Percentiles rank a stretch among this genome's conserved stretches.
Conservation (phyloP, 495 filamentous ascomycete species). For the Lasiosphaeria miniovina region DNA sequence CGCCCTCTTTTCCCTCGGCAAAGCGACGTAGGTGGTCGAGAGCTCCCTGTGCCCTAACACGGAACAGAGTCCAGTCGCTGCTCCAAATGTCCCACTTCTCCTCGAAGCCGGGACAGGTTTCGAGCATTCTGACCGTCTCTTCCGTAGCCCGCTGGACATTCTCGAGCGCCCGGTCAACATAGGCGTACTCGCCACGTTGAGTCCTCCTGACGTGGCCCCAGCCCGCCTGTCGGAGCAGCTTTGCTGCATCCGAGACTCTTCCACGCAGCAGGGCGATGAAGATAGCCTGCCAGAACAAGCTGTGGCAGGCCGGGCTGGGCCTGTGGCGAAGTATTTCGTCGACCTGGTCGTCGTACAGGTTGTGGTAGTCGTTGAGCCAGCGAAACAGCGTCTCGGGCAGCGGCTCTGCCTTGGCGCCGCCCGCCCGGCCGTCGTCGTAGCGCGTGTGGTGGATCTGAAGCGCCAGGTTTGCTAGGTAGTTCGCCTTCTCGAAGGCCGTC, state of each 20-base stretch:
- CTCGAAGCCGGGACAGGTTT: slow-evolving; percentile 64
- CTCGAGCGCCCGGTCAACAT: slow-evolving; percentile 64
- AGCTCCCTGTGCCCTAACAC: slow-evolving; percentile 63
- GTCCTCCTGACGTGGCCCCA: slow-evolving; percentile 63
- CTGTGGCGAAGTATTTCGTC: slow-evolving; percentile 56
- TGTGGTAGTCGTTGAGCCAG: slow-evolving; percentile 72
- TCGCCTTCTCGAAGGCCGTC: slow-evolving; percentile 63
- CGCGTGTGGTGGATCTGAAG: slow-evolving; percentile 73
- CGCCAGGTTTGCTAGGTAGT: slow-evolving; percentile 66
- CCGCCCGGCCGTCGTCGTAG: slow-evolving; percentile 36
- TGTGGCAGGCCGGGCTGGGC: slow-evolving; percentile 69
- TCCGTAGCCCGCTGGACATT: slow-evolving; percentile 69
- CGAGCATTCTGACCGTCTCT: slow-evolving; percentile 60
- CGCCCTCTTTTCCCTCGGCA: slow-evolving; percentile 64
- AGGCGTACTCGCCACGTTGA: slow-evolving; percentile 56
- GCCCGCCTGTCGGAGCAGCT: slow-evolving; percentile 64
- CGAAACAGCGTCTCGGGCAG: slow-evolving; percentile 72
- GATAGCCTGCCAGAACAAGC: slow-evolving; percentile 76
- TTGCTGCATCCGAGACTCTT: slow-evolving; percentile 57
- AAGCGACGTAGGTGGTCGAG: slow-evolving; percentile 66
- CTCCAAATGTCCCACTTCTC: slow-evolving; percentile 74
- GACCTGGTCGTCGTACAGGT: slow-evolving; percentile 57
- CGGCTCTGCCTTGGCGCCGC: slow-evolving; percentile 36
- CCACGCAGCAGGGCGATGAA: slow-evolving; percentile 67
- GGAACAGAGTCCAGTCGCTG: slow-evolving; percentile 73